Conservation (phyloP, 148 eudicot species). For the Limonium bicolor region DNA sequence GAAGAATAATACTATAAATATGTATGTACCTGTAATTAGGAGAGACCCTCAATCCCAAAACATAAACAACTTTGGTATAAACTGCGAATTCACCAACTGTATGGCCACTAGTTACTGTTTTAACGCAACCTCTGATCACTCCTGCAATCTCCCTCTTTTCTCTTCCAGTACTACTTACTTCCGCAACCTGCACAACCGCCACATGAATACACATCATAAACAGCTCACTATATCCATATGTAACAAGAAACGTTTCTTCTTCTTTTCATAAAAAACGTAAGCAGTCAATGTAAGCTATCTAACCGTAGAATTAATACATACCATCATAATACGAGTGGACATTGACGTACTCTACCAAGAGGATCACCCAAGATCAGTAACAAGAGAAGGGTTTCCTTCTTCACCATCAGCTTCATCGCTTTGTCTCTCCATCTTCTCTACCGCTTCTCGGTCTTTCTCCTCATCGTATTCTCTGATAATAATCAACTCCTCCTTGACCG, state of each 20-base stretch:
- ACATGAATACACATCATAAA: no score
- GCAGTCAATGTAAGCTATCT: background rate
- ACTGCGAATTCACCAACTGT: conserved; percentile 16
- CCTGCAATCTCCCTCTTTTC: conserved; percentile 47
- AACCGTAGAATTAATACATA: conserved; percentile 3
- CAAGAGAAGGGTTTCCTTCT: conserved; percentile 36
- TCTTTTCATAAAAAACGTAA: background rate
- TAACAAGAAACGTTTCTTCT: background rate
- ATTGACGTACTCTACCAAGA: conserved; percentile 40
- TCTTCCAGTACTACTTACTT: conserved; percentile 18
- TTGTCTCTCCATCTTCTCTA: conserved; percentile 47
- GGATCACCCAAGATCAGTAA: conserved; percentile 78
- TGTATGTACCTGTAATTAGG: conserved; percentile 45
- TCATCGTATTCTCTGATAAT: conserved; percentile 49
- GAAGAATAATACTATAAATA: background rate
- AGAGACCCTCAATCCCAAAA: conserved; percentile 75
- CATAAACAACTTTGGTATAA: conserved; percentile 60
- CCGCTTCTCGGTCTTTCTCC: conserved; percentile 31
- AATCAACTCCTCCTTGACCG: conserved; percentile 7
- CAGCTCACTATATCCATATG: background rate
- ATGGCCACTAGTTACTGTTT: conserved; percentile 41
- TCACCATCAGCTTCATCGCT: conserved; percentile 67
- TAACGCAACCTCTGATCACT: conserved; percentile 60
- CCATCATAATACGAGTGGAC: conserved; percentile 48
- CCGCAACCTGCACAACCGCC: conserved; percentile 71